These are phyloP conservation scores for Ogataea angusta DNA, from an alignment of 805 yeast genomes.

Conservation along the genomic window DNA sequence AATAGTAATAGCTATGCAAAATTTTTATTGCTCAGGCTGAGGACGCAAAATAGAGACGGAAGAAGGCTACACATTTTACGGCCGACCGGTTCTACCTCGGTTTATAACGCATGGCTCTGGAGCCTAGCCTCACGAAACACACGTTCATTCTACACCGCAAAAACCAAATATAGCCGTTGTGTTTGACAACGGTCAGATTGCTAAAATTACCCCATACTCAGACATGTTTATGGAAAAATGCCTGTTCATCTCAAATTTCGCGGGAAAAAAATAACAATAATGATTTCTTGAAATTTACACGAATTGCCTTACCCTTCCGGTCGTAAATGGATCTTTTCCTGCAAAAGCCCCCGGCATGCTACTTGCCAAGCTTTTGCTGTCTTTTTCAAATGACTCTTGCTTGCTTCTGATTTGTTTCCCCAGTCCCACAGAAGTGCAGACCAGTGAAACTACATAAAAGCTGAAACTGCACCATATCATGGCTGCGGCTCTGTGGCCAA, in stretches of 20 bases:
- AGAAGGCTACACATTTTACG: too few species aligned
- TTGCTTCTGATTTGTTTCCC: slow-evolving; percentile 31
- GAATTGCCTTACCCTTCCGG: slow-evolving; percentile 8
- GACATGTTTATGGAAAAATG: neutral
- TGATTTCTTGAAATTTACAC: slow-evolving; percentile 1
- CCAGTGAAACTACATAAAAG: slow-evolving; percentile 40
- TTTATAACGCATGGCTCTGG: too few species aligned
- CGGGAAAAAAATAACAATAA: neutral
- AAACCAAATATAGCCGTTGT: neutral
- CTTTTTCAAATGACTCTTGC: slow-evolving; percentile 3
- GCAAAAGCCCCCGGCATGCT: neutral
- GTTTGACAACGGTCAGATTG: slow-evolving; percentile 3
- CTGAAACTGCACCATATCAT: slow-evolving; percentile 62
- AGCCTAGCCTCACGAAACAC: neutral
- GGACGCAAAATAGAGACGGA: neutral
- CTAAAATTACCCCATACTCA: slow-evolving; percentile 6
- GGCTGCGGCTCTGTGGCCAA: slow-evolving; percentile 51
- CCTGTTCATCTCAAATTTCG: neutral
- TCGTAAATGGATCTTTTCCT: neutral
- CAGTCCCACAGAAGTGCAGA: slow-evolving; percentile 36
- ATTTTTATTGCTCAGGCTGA: slow-evolving; percentile 5
- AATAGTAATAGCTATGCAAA: slow-evolving; percentile 1
- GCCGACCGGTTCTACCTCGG: too few species aligned
- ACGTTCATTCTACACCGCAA: neutral
- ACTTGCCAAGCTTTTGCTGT: slow-evolving; percentile 3